phyloP scores from a whole-genome alignment of 805 yeast genomes.

The Ogataea nitratoaversa region DNA sequence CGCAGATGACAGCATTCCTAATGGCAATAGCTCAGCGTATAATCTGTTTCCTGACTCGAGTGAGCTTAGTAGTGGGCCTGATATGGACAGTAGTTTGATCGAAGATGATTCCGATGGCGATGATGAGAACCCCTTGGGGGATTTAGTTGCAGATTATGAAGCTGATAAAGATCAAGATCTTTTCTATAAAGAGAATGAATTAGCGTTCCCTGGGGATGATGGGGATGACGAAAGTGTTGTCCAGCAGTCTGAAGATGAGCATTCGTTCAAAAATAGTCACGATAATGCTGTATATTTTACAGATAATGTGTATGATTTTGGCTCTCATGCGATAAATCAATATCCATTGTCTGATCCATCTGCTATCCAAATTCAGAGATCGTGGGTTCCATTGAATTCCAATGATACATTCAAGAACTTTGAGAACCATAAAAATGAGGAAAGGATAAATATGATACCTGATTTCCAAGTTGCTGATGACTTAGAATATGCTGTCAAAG shows the following conservation, averaged over 20 bases:
- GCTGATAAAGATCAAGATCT: slow-evolving; percentile 14
- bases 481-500: slow-evolving; percentile 21
- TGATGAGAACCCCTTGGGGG: slow-evolving; percentile 8
- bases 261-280: neutral
- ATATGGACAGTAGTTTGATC: slow-evolving; percentile 4
- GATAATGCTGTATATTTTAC: slow-evolving; percentile 12
- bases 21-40: slow-evolving; percentile 14
- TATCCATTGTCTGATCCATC: neutral
- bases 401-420: slow-evolving; percentile 30
- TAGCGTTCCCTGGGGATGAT: slow-evolving; percentile 16
- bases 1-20: neutral
- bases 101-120: slow-evolving; percentile 1
- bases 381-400: slow-evolving; percentile 26
- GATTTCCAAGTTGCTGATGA: slow-evolving; percentile 16
- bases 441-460: slow-evolving; percentile 11
- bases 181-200: slow-evolving; percentile 13
- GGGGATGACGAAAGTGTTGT: slow-evolving; percentile 4
- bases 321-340: slow-evolving; percentile 11
- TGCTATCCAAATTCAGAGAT: slow-evolving; percentile 1
- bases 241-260: slow-evolving; percentile 2
- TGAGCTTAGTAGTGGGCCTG: slow-evolving; percentile 9
- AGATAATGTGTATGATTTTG: slow-evolving; percentile 14
- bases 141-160: slow-evolving; percentile 6
- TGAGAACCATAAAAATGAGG: slow-evolving; percentile 26
- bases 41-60: slow-evolving; percentile 19